Evolutionary conservation across 2,329 filamentous ascomycete species (phyloP).

Genomic region (Trichoderma lentiforme): DNA sequence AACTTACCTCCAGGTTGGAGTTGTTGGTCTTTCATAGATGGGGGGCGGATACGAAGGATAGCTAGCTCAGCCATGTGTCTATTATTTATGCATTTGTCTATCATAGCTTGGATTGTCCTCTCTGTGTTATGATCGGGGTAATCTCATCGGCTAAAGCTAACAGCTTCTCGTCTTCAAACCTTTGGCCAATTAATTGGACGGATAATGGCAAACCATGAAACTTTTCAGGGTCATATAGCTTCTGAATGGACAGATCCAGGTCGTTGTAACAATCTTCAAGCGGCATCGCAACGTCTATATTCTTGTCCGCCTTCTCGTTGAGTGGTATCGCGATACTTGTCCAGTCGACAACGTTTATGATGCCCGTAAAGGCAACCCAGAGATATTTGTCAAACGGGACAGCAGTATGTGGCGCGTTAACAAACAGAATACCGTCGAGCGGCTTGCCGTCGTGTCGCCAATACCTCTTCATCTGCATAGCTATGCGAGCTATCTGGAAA

Average conservation of each 20-base stretch:
- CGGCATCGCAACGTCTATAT: not conserved
- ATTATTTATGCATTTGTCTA: too few relatives aligned
- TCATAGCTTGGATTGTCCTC: not conserved
- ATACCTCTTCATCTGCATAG: not conserved
- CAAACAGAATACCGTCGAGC: not conserved
- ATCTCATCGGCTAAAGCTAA: not conserved
- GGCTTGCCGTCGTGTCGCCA: not conserved
- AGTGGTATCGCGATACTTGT: not conserved
- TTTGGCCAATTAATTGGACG: not conserved
- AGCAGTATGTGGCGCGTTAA: not conserved
- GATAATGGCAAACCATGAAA: not conserved
- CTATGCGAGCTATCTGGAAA: not conserved
- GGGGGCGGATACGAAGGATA: too few relatives aligned
- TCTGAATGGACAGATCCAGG: not conserved
- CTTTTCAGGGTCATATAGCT: not conserved
- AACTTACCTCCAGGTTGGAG: constrained; percentile 12
- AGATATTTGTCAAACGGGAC: not conserved
- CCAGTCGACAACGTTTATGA: not conserved
- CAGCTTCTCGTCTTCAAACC: not conserved
- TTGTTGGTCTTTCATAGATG: constrained; percentile 2
- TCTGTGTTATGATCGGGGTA: not conserved
- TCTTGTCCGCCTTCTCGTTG: not conserved
- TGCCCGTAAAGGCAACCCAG: not conserved
- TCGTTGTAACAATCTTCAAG: not conserved
- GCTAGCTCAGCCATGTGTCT: not conserved